Evolutionary conservation across 2,329 filamentous ascomycete species (phyloP).

Genomic region (Ascochyta koolunga): DNA sequence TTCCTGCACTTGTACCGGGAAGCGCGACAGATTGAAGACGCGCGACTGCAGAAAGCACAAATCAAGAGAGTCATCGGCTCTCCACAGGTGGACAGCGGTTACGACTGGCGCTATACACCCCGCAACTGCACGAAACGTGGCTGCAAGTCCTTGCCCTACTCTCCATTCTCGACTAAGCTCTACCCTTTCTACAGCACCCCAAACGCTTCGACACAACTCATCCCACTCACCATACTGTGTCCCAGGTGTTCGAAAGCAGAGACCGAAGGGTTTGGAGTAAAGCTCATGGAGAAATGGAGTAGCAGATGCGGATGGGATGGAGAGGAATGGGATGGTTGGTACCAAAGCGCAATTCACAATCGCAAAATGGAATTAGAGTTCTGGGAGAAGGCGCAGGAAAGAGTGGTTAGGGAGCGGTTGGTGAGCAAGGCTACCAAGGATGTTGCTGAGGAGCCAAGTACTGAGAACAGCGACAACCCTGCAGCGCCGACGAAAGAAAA

Average conservation of each 20-base stretch:
- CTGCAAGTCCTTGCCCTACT: slow-evolving; percentile 30
- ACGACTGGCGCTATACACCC: slow-evolving; percentile 36
- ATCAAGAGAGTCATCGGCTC: slow-evolving; percentile 23
- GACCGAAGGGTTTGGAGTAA: slow-evolving; percentile 28
- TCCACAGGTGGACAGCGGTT: slow-evolving; percentile 4
- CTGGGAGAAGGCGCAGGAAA: slow-evolving; percentile 40
- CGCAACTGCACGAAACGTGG: slow-evolving; percentile 33
- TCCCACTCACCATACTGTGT: slow-evolving; percentile 33
- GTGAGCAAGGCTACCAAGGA: slow-evolving; percentile 6
- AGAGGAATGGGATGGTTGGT: slow-evolving; percentile 36
- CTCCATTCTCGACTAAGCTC: slow-evolving; percentile 30
- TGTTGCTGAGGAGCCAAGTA: slow-evolving; percentile 1
- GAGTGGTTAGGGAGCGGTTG: slow-evolving; percentile 28
- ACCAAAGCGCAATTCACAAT: slow-evolving; percentile 23
- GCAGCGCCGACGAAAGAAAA: slow-evolving; percentile 14
- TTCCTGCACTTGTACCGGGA: slow-evolving; percentile 25
- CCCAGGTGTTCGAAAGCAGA: slow-evolving; percentile 34
- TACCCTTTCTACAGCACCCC: slow-evolving; percentile 34
- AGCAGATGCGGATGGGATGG: slow-evolving; percentile 30
- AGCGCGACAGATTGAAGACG: slow-evolving; percentile 19
- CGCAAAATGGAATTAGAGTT: slow-evolving; percentile 32
- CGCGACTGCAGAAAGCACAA: slow-evolving; percentile 17
- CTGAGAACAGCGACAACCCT: neutral
- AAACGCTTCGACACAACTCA: slow-evolving; percentile 20
- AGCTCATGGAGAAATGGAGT: slow-evolving; percentile 28